Percentiles rank a stretch among this genome's conserved stretches.
These are phyloP conservation scores for Nothopassalora personata DNA, from an alignment of 2,329 filamentous ascomycete genomes.

Conservation along the genomic window DNA sequence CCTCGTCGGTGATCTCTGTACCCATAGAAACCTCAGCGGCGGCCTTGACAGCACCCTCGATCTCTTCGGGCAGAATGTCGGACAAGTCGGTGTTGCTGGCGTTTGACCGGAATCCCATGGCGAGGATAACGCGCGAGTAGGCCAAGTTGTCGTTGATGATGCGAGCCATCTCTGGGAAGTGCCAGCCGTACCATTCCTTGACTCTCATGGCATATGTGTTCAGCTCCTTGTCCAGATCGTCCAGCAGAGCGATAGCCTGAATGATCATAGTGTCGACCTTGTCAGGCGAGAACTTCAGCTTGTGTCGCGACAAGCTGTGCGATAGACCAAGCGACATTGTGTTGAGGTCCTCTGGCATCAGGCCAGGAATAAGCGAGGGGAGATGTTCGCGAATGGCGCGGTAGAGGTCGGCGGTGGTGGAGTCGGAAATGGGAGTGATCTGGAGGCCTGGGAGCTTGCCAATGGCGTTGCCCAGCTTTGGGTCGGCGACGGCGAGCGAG, in stretches of 20 bases:
- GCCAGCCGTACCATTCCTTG: slow-evolving; percentile 99
- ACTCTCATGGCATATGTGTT: slow-evolving; percentile 99
- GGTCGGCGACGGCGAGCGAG: slow-evolving; percentile 87
- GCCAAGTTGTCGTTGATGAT: slow-evolving; percentile 96
- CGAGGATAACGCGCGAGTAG: slow-evolving; percentile 81
- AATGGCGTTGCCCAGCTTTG: slow-evolving; percentile 85
- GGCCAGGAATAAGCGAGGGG: slow-evolving; percentile 81
- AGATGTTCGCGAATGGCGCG: slow-evolving; percentile 90
- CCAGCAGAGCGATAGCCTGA: slow-evolving; percentile 86
- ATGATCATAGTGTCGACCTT: slow-evolving; percentile 99
- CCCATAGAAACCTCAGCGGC: slow-evolving; percentile 98
- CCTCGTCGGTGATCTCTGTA: slow-evolving; percentile 88
- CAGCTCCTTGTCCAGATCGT: slow-evolving; percentile 96
- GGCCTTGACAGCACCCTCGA: slow-evolving; percentile 84
- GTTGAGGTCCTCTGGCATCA: slow-evolving; percentile 77
- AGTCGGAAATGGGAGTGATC: slow-evolving; percentile 77
- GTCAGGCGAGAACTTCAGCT: slow-evolving; percentile 96
- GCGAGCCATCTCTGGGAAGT: slow-evolving; percentile 96
- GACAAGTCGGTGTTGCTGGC: slow-evolving; percentile 70
- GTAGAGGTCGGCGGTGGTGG: slow-evolving; percentile 80
- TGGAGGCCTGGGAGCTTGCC: slow-evolving; percentile 84
- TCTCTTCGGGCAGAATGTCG: slow-evolving; percentile 90
- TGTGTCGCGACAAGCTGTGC: slow-evolving; percentile 93
- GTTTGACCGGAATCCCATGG: slow-evolving; percentile 83
- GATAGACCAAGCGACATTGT: slow-evolving; percentile 95